Conservation (phyloP, 345 rosid species). For the Turritis glabra region DNA sequence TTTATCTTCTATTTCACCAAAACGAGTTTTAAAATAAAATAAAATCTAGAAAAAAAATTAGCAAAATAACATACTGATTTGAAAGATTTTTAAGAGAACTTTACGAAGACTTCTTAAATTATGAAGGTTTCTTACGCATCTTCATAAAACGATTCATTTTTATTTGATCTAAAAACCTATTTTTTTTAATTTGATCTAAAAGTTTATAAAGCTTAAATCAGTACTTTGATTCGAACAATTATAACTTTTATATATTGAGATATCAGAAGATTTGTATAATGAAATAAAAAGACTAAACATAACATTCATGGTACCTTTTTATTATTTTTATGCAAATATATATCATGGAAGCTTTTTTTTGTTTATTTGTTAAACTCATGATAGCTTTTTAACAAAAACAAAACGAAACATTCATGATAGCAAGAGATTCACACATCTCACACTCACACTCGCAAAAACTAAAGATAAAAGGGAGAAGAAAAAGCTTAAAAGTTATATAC, state of each 20-base stretch:
- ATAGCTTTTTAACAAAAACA: background rate
- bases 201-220: background rate
- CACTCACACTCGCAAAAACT: background rate
- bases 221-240: background rate
- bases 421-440: slow-evolving; percentile 7
- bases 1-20: background rate
- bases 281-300: slow-evolving; percentile 1
- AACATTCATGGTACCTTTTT: background rate
- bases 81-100: background rate
- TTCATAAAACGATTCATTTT: background rate
- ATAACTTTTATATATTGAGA: background rate
- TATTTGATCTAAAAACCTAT: too few relatives aligned
- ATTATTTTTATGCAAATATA: too few relatives aligned
- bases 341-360: too few relatives aligned
- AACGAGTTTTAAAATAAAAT: background rate
- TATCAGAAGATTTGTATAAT: background rate
- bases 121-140: background rate
- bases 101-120: background rate
- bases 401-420: background rate
- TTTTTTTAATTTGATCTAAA: background rate
- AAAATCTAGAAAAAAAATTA: background rate
- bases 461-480: background rate
- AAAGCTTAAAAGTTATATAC: slow-evolving; percentile 11
- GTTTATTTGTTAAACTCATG: too few relatives aligned
- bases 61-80: background rate